Conservation (phyloP, 495 filamentous ascomycete species). For the Hyaloscypha hepaticicola region DNA sequence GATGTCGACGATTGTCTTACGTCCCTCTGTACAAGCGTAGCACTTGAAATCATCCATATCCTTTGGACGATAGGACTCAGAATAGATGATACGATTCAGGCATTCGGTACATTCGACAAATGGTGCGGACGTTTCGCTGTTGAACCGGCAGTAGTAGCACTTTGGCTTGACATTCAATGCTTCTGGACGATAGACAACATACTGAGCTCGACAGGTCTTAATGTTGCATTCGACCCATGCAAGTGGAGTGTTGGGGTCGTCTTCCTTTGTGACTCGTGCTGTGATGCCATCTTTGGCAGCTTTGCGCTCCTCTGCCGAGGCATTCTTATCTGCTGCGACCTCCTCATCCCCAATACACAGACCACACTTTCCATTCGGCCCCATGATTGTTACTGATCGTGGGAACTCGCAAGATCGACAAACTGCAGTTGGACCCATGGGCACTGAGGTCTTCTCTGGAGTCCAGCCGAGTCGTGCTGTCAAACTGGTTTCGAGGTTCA, state of each 20-base stretch:
- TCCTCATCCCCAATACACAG: slow-evolving; percentile 31
- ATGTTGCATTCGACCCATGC: slow-evolving; percentile 45
- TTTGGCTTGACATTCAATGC: slow-evolving; percentile 42
- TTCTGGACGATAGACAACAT: slow-evolving; percentile 43
- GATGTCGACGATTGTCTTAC: slow-evolving; percentile 33
- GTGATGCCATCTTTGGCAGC: slow-evolving; percentile 4
- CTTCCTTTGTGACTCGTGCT: slow-evolving; percentile 33
- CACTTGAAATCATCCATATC: slow-evolving; percentile 36
- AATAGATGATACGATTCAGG: slow-evolving; percentile 44
- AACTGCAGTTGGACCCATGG: slow-evolving; percentile 39
- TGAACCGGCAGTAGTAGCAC: slow-evolving; percentile 44
- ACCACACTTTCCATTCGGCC: slow-evolving; percentile 37
- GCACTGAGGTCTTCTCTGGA: slow-evolving; percentile 39
- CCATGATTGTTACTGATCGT: slow-evolving; percentile 48
- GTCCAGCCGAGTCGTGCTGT: slow-evolving; percentile 40
- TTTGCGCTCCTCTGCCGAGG: not conserved
- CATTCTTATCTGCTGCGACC: slow-evolving; percentile 14
- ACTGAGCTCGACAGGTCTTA: slow-evolving; percentile 43
- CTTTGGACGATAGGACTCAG: slow-evolving; percentile 37
- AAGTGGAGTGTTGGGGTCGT: slow-evolving; percentile 28
- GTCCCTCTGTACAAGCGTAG: slow-evolving; percentile 35
- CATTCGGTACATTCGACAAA: slow-evolving; percentile 42
- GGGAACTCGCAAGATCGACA: slow-evolving; percentile 44
- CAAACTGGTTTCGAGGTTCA: slow-evolving; percentile 41
- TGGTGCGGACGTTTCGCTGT: slow-evolving; percentile 21